Evolutionary conservation across 495 filamentous ascomycete genomes (phyloP), one percentile per base, ranked within the genome.

Genomic region (Penicillium antarcticum): DNA sequence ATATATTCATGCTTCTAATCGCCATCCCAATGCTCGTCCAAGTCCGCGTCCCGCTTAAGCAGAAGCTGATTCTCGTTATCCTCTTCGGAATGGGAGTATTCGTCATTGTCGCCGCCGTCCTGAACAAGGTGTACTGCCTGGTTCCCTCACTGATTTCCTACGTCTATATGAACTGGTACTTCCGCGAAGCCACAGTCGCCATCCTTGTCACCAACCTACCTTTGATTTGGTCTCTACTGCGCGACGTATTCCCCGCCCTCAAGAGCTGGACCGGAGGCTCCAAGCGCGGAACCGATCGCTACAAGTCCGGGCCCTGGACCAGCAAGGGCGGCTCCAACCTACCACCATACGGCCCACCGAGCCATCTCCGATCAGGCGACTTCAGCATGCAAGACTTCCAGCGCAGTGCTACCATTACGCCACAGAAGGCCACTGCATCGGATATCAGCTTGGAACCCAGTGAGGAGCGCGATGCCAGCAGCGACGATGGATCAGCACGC

Each of bases 81-180:
- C 61, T 79, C 32, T 79, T 80, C 63, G 70, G 69, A 47, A 80
- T 87, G 55, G 85, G 85, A 19, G 65, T 84, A 50, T 87, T 88
- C 66, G 83, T 85, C 54, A 87, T 88, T 53, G 69, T 87, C 32
- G 77, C 80, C 50, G 81, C 83, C 13, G 60, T 84, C 31, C 66
- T 87, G 40, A 87, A 80, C 54, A 87, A 87, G 60, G 81, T 83
- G 55, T 87, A 87, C 72, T 84, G 78, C 42, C 81, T 88, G 54
- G 78, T 79, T 16, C 71, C 72, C 2, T 53, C 57, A 4, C 63
- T 76, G 8, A 71, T 79, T 47, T 73, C 70, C 31, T 71, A 75
- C 36, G 67, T 79, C 43, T 87, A 85, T 76, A 82, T 82, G 51
- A 84, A 79, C 62, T 88, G 85, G 85, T 87, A 88, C 63, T 75